Percentiles rank a stretch among this genome's conserved stretches.
Evolutionary conservation across 73 alveolate species (phyloP).

Genomic region (Tetrahymena thermophila): DNA sequence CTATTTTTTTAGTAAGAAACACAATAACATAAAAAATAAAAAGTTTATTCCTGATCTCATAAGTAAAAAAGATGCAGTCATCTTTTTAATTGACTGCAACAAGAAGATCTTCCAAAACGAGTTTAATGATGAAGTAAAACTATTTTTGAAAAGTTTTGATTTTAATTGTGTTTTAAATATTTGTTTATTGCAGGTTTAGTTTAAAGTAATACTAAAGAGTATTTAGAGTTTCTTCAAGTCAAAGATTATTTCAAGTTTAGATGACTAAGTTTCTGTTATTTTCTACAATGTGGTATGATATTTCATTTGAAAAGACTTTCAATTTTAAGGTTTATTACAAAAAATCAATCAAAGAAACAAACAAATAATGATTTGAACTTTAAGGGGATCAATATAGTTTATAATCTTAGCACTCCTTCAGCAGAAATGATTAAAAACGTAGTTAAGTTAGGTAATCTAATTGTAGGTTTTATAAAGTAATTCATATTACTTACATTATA

Average conservation of each 20-base stretch:
- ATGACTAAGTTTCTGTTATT: constrained; percentile 87
- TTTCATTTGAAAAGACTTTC: neutral
- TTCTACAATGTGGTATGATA: constrained; percentile 70
- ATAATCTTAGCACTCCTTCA: constrained; percentile 83
- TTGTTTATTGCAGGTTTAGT: constrained; percentile 23
- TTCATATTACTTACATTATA: neutral
- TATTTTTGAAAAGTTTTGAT: no score
- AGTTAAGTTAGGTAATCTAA: constrained; percentile 19
- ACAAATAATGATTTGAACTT: constrained; percentile 81
- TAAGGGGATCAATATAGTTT: constrained; percentile 72
- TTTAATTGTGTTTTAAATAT: no score
- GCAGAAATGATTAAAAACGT: constrained; percentile 75
- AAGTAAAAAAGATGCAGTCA: constrained; percentile 43
- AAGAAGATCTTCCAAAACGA: constrained; percentile 7
- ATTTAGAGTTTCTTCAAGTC: constrained; percentile 83
- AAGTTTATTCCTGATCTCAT: constrained; percentile 3
- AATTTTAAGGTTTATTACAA: no score
- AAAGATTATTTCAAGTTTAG: constrained; percentile 87
- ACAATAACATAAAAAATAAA: neutral
- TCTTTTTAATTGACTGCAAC: constrained; percentile 35
- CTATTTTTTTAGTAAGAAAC: neutral
- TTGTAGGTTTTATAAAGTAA: constrained; percentile 32
- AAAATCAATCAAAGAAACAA: constrained; percentile 5
- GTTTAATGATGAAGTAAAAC: constrained; percentile 11
- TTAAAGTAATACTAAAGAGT: constrained; percentile 65